These are phyloP conservation scores for Aureobasidium musti DNA, from an alignment of 2,329 filamentous ascomycete genomes.

Conservation along the genomic window DNA sequence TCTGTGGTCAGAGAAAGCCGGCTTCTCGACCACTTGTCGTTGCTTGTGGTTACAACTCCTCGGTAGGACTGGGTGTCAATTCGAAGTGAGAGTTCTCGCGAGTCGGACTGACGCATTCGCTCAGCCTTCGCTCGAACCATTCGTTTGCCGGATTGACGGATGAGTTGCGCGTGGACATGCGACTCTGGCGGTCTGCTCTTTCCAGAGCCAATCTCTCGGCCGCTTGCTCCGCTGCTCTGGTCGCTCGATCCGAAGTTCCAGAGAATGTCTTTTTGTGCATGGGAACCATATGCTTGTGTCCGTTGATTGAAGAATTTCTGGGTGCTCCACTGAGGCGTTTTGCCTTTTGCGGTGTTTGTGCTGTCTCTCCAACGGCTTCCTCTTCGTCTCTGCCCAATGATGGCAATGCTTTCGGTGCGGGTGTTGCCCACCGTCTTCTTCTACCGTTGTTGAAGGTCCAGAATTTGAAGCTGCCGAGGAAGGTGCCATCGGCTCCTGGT, in stretches of 20 bases:
- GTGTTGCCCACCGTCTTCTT: conserved; percentile 1
- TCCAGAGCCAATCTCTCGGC: conserved; percentile 45
- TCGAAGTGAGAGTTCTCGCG: conserved; percentile 11
- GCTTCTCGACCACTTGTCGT: neutral
- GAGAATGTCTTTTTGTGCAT: conserved; percentile 37
- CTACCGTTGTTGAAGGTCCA: conserved; percentile 35
- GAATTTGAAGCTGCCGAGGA: conserved; percentile 45
- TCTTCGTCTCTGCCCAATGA: conserved; percentile 4
- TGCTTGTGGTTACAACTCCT: neutral
- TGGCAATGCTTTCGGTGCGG: conserved; percentile 17
- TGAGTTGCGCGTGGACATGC: neutral
- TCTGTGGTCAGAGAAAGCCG: neutral
- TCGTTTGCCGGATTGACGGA: conserved; percentile 34
- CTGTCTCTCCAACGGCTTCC: neutral
- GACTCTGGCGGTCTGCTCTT: conserved; percentile 36
- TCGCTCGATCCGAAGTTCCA: conserved; percentile 39
- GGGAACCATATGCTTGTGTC: conserved; percentile 24
- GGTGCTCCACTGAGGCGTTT: neutral
- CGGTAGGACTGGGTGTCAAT: neutral
- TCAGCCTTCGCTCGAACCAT: conserved; percentile 38
- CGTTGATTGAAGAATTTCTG: neutral
- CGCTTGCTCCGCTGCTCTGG: conserved; percentile 42
- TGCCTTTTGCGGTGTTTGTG: neutral
- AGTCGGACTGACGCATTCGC: conserved; percentile 28
- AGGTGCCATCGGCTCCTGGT: conserved; percentile 47